These are phyloP conservation scores for Dendrobium officinale DNA, from an alignment of 106 monocot genomes.

Conservation along the genomic window DNA sequence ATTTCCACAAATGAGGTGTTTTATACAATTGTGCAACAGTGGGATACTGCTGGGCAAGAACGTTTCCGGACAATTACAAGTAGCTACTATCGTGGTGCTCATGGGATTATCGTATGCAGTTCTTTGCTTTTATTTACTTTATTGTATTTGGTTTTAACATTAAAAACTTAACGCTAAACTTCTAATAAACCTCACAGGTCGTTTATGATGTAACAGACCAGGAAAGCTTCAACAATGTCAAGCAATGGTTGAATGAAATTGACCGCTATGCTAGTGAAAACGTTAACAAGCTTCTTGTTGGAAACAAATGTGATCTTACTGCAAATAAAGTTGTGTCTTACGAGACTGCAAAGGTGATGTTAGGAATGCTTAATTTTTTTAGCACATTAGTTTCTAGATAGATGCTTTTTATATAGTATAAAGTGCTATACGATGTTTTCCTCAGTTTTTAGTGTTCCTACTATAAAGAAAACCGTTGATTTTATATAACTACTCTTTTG, in stretches of 20 bases:
- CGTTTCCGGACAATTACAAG: slow-evolving; percentile 57
- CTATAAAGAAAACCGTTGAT: no score
- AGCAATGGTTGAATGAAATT: slow-evolving; percentile 55
- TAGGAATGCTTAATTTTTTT: not conserved
- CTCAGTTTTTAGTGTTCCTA: no score
- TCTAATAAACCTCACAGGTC: slow-evolving; percentile 13
- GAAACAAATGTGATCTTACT: slow-evolving; percentile 50
- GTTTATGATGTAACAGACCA: slow-evolving; percentile 48
- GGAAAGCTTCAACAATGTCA: slow-evolving; percentile 47
- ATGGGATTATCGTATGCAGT: slow-evolving; percentile 47
- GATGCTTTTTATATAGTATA: no score
- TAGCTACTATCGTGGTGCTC: slow-evolving; percentile 58
- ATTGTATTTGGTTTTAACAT: not conserved
- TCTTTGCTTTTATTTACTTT: not conserved
- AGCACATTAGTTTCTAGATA: no score
- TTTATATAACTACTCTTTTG: no score
- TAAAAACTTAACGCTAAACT: not conserved
- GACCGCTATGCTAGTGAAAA: slow-evolving; percentile 51
- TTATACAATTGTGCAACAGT: slow-evolving; percentile 12
- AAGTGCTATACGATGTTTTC: no score
- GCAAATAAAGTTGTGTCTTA: slow-evolving; percentile 46
- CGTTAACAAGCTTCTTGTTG: slow-evolving; percentile 48
- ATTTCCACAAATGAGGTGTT: not conserved
- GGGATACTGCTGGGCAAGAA: slow-evolving; percentile 63
- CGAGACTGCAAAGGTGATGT: slow-evolving; percentile 39